Evolutionary conservation across 164 flowering plant genomes (phyloP).

Genomic region (Nymphaea thermarum): DNA sequence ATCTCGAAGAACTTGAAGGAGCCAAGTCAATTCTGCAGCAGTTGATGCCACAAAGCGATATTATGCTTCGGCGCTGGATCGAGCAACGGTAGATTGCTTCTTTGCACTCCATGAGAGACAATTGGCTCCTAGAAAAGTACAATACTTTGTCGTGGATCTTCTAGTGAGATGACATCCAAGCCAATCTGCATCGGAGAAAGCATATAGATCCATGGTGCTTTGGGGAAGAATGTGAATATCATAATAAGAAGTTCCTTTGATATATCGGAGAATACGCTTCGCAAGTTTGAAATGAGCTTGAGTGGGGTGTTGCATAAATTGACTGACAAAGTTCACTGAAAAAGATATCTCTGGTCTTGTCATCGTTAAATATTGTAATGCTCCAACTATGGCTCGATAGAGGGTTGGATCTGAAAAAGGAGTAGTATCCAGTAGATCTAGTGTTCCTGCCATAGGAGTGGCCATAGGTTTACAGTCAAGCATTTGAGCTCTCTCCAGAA

Average conservation of each 20-base stretch:
- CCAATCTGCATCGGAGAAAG: conserved; percentile 1
- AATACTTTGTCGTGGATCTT: background rate
- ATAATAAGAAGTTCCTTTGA: background rate
- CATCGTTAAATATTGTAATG: background rate
- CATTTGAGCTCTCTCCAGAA: background rate
- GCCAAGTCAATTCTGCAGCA: background rate
- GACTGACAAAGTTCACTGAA: background rate
- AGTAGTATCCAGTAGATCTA: background rate
- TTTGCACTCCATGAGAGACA: background rate
- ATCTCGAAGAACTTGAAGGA: background rate
- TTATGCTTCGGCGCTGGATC: background rate
- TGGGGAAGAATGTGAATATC: background rate
- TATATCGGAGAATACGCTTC: background rate
- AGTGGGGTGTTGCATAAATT: background rate
- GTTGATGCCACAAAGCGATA: background rate
- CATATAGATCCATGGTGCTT: background rate
- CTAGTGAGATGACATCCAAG: background rate
- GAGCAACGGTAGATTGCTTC: too few relatives aligned
- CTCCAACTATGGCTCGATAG: background rate
- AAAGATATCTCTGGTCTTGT: background rate
- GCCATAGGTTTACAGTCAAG: background rate
- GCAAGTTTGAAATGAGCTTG: background rate
- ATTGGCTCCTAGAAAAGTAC: background rate
- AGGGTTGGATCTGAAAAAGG: background rate
- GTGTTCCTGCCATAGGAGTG: background rate